phyloP scores from a whole-genome alignment of 2,329 filamentous ascomycete species.

The Purpureocillium takamizusanense region DNA sequence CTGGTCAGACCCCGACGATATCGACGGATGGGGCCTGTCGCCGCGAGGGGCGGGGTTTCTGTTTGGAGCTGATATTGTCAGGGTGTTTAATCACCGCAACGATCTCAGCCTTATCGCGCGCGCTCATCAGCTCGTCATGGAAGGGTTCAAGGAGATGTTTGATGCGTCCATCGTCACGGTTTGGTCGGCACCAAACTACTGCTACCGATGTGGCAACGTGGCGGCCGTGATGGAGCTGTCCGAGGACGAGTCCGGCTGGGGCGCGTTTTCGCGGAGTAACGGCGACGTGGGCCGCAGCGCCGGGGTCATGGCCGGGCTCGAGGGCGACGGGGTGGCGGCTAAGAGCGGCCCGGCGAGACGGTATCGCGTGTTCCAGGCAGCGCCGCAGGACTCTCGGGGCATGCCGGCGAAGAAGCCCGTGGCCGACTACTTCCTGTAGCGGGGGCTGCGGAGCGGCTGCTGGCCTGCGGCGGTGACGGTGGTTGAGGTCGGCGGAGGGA shows the following conservation, averaged over 20 bases:
- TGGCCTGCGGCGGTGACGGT: no score
- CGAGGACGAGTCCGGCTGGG: constrained; percentile 72
- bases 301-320: constrained; percentile 35
- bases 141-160: constrained; percentile 99
- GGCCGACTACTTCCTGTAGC: constrained; percentile 84
- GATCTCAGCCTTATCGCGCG: constrained; percentile 86
- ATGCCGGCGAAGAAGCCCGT: constrained; percentile 99
- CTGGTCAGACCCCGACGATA: constrained; percentile 97
- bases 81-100: constrained; percentile 90
- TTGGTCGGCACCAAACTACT: constrained; percentile 98
- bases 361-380: constrained; percentile 93
- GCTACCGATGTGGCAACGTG: constrained; percentile 92
- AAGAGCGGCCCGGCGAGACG: constrained; percentile 70
- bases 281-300: constrained; percentile 57
- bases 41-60: constrained; percentile 92
- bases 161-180: constrained; percentile 92
- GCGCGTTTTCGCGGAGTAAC: constrained; percentile 60
- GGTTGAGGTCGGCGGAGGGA: no score
- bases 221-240: constrained; percentile 88
- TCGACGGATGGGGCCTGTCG: constrained; percentile 91
- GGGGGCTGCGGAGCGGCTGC: background rate
- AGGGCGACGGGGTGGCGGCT: constrained; percentile 36
- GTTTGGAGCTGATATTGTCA: constrained; percentile 92
- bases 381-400: constrained; percentile 87
- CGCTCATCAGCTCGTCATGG: constrained; percentile 97